These are phyloP conservation scores for Datura wrightii DNA, from an alignment of 257 asterid species.

Conservation along the genomic window DNA sequence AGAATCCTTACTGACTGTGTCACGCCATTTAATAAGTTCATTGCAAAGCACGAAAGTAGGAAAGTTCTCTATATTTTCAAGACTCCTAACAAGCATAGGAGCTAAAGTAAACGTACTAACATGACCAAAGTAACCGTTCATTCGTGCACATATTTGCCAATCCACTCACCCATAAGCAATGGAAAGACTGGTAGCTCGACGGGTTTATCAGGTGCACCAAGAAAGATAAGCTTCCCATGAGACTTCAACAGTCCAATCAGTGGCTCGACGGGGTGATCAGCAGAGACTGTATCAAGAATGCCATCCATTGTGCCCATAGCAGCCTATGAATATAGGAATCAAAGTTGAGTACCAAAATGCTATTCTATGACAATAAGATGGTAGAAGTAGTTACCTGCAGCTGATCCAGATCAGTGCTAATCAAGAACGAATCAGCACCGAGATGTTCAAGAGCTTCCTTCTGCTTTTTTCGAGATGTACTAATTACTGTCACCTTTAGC, in stretches of 20 bases:
- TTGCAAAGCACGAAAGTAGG: too few relatives aligned
- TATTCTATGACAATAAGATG: neutral
- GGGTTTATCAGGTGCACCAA: slow-evolving; percentile 55
- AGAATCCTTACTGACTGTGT: too few relatives aligned
- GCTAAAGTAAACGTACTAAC: too few relatives aligned
- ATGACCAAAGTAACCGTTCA: too few relatives aligned
- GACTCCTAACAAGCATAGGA: too few relatives aligned
- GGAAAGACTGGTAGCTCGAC: slow-evolving; percentile 45
- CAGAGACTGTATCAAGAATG: slow-evolving; percentile 59
- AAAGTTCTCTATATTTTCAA: too few relatives aligned
- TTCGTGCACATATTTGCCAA: too few relatives aligned
- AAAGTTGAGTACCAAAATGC: slow-evolving; percentile 10
- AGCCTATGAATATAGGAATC: slow-evolving; percentile 39
- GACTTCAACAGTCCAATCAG: slow-evolving; percentile 51
- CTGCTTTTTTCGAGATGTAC: slow-evolving; percentile 32
- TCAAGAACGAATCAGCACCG: slow-evolving; percentile 35
- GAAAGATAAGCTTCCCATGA: slow-evolving; percentile 49
- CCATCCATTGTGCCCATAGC: slow-evolving; percentile 52
- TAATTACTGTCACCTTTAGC: slow-evolving; percentile 31
- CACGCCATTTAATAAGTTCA: too few relatives aligned
- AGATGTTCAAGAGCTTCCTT: slow-evolving; percentile 30
- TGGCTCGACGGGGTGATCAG: slow-evolving; percentile 49
- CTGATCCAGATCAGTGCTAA: slow-evolving; percentile 9
- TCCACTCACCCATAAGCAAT: slow-evolving; percentile 42
- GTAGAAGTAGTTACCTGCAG: slow-evolving; percentile 27